Base-by-base conservation (phyloP, 2,329 filamentous ascomycete genomes). In the Elsinoe australis region DNA sequence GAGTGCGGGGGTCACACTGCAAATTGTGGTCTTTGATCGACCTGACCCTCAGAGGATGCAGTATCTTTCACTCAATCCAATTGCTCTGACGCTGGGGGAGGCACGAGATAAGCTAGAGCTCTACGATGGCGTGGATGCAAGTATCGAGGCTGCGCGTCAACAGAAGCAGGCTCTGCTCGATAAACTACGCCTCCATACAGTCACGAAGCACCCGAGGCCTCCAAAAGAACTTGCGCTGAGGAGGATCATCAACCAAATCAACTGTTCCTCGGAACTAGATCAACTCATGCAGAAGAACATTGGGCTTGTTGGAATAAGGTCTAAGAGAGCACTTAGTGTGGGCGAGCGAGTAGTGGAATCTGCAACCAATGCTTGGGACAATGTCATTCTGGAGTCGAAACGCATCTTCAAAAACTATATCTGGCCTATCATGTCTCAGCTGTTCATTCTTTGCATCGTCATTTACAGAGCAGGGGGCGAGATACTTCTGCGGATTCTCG, bases 271-370 rank as follows among this genome's bases (percentile, higher is more conserved):
- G 70, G 94, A 98, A 65, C 74, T 98, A 50, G 83, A 92, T 53
- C 76, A 81, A 56, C 72, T 95, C 31, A 72, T 98, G 56, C 87
- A 95, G 58, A 90, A 85, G 61, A 98, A 96, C 58, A 85, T 88
- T 34, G 80, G 82, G n/a, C 73, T 90, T 29, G 80, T 98, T 41
- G 85, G 88, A 0, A 79, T 84, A 29, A 79, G 90, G 26, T 80
- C 82, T 38, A 89, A 89, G 66, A 79, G 92, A 54, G 83, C 83
- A 47, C 75, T 95, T 54, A 98, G 92, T 64, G 90, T 98, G 41
- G 90, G 88, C 33, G 92, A 98, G 70, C 78, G 87, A 41, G 86
- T 98, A 2, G 90, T 94, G 5, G 88, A 95, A 66, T 95, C 89
- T 31, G 94, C 92, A 3, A 86, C 84, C 19, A 88, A 87, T 2